Evolutionary conservation across 345 rosid species (phyloP), one percentile per base, ranked within the genome.

Genomic region (Fremontodendron californicum): DNA sequence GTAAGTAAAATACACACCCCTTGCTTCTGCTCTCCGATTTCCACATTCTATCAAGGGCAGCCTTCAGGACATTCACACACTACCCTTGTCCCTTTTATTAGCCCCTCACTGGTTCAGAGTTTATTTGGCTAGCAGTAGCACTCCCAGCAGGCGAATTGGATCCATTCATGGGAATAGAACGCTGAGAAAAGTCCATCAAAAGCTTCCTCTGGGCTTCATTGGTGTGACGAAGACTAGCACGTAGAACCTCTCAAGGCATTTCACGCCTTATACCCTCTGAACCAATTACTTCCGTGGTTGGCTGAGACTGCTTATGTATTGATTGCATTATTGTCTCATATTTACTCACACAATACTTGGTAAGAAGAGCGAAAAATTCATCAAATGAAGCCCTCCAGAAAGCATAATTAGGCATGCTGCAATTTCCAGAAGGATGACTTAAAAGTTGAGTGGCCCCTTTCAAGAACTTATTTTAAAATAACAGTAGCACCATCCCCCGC

Each of bases 381-480:
- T 91, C 89, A 82, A 96, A 96, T 4, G 99, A 94, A 10, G 98
- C 98, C 81, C 93, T 90, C 99, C 98, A 96, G 42, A 96, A 92
- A 11, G 87, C 84, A 80, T 84, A 91, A 74, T 87, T 93, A 0
- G 93, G 85, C 77, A 80, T 77, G 63, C 82, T 86, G 74, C 83
- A 87, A 54, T 74, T 81, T 76, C 83, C 88, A 45, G 86, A 81
- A 65, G 88, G 87, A 82, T 71, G 88, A 46, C 81, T 82, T 68
- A 91, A 73, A 51, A 91, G 88, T 79, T 92, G 90, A 16, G 88
- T 89, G 23, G 99, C 98, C 77, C n/a, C 94, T 91, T 74, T 94
- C 99, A 35, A 96, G 97, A 74, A 96, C 90, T 15, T 93, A 85
- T 75, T 86, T 89, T 81, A 96, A 86, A 40, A 93, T 81, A 68